Percentiles rank a stretch among this genome's conserved stretches.
Conservation (phyloP, 2,329 filamentous ascomycete species). For the Dactylonectria estremocensis region DNA sequence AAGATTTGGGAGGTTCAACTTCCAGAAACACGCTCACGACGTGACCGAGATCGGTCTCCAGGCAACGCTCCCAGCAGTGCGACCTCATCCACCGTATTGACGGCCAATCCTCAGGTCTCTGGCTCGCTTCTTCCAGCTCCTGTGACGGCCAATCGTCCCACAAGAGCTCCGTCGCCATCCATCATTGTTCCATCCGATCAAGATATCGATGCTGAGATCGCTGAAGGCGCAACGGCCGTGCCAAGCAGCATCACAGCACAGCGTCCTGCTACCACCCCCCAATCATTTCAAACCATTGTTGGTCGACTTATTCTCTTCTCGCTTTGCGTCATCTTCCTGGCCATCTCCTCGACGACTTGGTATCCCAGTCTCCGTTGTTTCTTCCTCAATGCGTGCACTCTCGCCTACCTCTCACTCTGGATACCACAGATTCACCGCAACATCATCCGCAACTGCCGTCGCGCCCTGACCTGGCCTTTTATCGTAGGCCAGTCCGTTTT, state of each 20-base stretch:
- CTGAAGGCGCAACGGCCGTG: constrained; percentile 58
- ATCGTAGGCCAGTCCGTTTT: constrained; percentile 86
- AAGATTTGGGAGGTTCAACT: constrained; percentile 73
- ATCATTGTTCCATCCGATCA: constrained; percentile 76
- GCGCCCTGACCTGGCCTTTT: constrained; percentile 92
- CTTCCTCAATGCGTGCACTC: constrained; percentile 76
- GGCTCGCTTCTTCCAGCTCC: constrained; percentile 57
- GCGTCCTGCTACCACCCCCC: constrained; percentile 45
- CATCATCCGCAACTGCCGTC: constrained; percentile 89
- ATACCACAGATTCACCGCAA: constrained; percentile 93
- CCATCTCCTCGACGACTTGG: constrained; percentile 74
- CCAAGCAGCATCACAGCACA: constrained; percentile 46
- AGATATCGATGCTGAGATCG: constrained; percentile 74
- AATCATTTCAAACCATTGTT: constrained; percentile 69
- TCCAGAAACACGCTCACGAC: constrained; percentile 68
- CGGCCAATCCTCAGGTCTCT: constrained; percentile 47
- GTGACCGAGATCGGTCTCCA: constrained; percentile 51
- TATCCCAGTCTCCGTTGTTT: constrained; percentile 67
- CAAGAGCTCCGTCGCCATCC: constrained; percentile 53
- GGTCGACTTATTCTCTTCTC: constrained; percentile 71
- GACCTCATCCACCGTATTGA: constrained; percentile 44
- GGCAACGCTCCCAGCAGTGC: constrained; percentile 38
- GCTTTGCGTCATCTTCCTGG: constrained; percentile 70
- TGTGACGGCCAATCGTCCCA: constrained; percentile 54
- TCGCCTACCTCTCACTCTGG: constrained; percentile 92